phyloP scores from a whole-genome alignment of 768 basidiomycete genomes.

The Agrocybe praecox region DNA sequence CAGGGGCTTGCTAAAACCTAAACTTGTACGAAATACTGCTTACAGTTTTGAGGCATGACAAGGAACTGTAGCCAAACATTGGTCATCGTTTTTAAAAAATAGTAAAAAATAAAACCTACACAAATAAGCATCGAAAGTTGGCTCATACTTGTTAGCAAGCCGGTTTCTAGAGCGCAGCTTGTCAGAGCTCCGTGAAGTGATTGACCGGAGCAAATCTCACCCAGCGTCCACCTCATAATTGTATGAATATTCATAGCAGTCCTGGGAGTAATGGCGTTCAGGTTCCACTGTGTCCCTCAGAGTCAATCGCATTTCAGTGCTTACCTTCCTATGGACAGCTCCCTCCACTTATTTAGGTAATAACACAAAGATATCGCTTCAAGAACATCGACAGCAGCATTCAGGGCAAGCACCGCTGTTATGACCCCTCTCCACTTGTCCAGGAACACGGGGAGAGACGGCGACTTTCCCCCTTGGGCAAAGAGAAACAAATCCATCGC shows the following conservation, averaged over 20 bases:
- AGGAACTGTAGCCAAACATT: background rate
- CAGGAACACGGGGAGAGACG: background rate
- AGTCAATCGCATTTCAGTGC: background rate
- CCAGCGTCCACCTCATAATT: constrained; percentile 1
- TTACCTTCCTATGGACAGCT: background rate
- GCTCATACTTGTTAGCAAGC: constrained; percentile 1
- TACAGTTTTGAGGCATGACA: background rate
- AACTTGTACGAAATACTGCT: too few species aligned
- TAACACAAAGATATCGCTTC: constrained; percentile 2
- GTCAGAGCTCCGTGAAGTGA: background rate
- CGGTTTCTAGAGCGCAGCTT: background rate
- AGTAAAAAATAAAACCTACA: background rate
- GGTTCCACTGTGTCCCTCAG: too few species aligned
- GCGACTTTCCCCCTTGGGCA: background rate
- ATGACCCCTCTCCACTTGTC: background rate
- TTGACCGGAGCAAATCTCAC: background rate
- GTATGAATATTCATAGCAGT: constrained; percentile 1
- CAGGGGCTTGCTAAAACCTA: too few species aligned
- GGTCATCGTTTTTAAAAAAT: too few species aligned
- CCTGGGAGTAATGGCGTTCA: background rate
- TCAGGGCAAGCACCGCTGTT: background rate
- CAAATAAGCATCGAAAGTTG: background rate
- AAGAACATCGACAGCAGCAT: background rate
- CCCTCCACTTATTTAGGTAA: background rate
- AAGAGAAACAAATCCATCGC: constrained; percentile 2